These are phyloP conservation scores for Paratinospora sagittata DNA, from an alignment of 164 flowering plant genomes.

Conservation along the genomic window DNA sequence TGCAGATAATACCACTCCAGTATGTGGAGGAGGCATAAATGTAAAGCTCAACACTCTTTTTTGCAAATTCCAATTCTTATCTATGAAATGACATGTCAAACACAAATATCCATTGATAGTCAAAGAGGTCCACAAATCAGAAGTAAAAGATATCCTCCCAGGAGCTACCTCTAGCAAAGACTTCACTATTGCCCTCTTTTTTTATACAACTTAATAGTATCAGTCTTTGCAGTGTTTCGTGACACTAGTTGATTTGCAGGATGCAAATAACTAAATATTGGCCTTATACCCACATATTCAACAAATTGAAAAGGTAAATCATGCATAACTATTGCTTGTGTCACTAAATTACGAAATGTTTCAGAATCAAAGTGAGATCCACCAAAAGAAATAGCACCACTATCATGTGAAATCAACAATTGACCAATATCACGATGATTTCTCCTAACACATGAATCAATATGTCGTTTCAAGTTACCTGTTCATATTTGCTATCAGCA, in stretches of 20 bases:
- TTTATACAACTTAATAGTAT: background rate
- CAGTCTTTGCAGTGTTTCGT: background rate
- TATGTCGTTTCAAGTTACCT: background rate
- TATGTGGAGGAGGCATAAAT: constrained; percentile 1
- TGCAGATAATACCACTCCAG: background rate
- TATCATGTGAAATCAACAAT: background rate
- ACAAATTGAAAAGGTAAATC: background rate
- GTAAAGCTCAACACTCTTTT: background rate
- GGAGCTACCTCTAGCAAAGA: background rate
- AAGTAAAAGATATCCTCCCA: background rate
- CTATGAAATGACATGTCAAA: background rate
- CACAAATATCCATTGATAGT: background rate
- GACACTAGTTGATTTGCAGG: too few species aligned
- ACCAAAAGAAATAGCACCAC: background rate
- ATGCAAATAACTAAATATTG: too few species aligned
- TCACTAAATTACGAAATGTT: background rate
- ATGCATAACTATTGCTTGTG: too few species aligned
- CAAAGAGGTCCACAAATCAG: background rate
- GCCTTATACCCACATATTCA: background rate
- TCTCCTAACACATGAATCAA: background rate
- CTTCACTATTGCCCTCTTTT: background rate
- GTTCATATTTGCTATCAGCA: background rate
- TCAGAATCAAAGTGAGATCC: background rate
- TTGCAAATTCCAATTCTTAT: background rate
- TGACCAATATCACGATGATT: background rate